Evolutionary conservation across 805 yeast species (phyloP).

Genomic region (Diddensiella caesifluorescens): DNA sequence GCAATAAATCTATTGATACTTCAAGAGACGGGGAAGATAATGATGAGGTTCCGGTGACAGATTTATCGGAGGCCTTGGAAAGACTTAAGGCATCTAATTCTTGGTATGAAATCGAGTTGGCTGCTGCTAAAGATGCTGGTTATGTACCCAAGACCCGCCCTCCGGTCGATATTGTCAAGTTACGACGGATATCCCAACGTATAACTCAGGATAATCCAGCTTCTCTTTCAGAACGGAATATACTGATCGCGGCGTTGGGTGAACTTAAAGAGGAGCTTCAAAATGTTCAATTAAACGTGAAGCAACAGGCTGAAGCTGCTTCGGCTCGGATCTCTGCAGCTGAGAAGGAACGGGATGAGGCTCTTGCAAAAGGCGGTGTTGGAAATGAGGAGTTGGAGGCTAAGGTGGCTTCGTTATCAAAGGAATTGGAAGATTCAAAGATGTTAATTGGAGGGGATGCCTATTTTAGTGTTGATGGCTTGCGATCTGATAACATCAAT

Average conservation of each 20-base stretch:
- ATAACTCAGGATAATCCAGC: conserved; percentile 24
- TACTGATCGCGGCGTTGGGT: conserved; percentile 23
- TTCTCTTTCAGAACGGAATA: conserved; percentile 25
- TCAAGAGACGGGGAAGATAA: neutral
- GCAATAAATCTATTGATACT: too few relatives aligned
- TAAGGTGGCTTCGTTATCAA: neutral
- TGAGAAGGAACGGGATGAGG: conserved; percentile 22
- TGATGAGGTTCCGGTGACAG: conserved; percentile 3
- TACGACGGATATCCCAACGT: conserved; percentile 27
- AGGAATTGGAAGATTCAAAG: conserved; percentile 3
- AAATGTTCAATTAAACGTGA: conserved; percentile 21
- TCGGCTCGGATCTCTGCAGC: conserved; percentile 21
- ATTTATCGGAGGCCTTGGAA: conserved; percentile 23
- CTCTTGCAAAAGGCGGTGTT: neutral
- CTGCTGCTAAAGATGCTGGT: conserved; percentile 26
- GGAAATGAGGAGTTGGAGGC: neutral
- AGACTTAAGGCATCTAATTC: conserved; percentile 28
- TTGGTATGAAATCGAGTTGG: conserved; percentile 29
- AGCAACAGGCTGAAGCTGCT: conserved; percentile 26
- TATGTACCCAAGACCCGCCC: conserved; percentile 26
- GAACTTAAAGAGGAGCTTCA: conserved; percentile 26
- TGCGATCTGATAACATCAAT: conserved; percentile 19
- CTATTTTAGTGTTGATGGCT: conserved; percentile 13
- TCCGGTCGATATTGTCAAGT: conserved; percentile 25
- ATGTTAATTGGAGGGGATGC: conserved; percentile 9